Conservation (phyloP, 768 basidiomycete genomes). For the Amanita rimosa region DNA sequence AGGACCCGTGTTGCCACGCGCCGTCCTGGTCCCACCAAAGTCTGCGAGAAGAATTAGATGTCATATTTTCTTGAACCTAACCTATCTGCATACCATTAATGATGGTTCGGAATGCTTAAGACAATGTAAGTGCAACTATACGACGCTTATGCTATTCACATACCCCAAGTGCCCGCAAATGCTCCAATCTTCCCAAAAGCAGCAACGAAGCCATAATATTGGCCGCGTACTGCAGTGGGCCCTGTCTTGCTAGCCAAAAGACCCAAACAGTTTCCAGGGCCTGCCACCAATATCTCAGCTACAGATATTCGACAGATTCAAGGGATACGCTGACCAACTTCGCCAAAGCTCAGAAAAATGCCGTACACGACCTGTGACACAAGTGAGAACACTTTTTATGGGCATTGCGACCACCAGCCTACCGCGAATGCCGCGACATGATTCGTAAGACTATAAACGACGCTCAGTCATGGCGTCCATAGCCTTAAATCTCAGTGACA, state of each 20-base stretch:
- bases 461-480: neutral
- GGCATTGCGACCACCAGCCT: constrained; percentile 11
- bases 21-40: constrained; percentile 44
- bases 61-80: neutral
- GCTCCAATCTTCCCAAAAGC: constrained; percentile 82
- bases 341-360: constrained; percentile 83
- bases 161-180: constrained; percentile 74
- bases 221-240: constrained; percentile 79
- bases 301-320: neutral
- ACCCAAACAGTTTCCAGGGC: constrained; percentile 81
- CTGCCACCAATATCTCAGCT: constrained; percentile 17
- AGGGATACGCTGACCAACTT: constrained; percentile 47
- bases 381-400: neutral
- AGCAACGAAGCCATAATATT: constrained; percentile 80
- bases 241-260: constrained; percentile 77
- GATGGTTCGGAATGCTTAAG: constrained; percentile 58
- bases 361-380: constrained; percentile 65
- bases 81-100: constrained; percentile 34
- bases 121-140: neutral
- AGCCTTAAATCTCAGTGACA: constrained; percentile 7
- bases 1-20: constrained; percentile 67
- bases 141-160: constrained; percentile 12
- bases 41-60: constrained; percentile 21
- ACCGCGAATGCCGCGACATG: constrained; percentile 72
- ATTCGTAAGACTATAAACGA: constrained; percentile 32